Conservation (phyloP, 2,329 filamentous ascomycete genomes). For the Botrytis fragariae region DNA sequence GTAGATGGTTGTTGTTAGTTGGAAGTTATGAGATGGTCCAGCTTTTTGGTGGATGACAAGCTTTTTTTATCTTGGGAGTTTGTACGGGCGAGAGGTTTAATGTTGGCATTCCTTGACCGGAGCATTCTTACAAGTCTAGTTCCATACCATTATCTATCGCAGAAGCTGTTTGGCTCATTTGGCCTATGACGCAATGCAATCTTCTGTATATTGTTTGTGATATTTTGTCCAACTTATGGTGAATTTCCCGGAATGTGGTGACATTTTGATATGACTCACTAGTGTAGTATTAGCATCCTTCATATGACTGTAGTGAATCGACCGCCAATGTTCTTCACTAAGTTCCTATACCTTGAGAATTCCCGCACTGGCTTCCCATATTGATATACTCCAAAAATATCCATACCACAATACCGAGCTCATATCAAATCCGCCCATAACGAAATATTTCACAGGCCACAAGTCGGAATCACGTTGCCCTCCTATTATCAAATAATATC, state of each 20-base stretch:
- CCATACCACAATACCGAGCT: too few species aligned
- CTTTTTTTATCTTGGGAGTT: background rate
- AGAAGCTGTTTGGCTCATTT: background rate
- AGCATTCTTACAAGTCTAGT: background rate
- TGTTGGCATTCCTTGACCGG: background rate
- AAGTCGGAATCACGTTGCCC: too few species aligned
- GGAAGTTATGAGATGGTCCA: background rate
- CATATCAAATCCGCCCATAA: background rate
- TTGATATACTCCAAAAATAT: background rate
- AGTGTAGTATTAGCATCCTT: background rate
- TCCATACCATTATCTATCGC: background rate
- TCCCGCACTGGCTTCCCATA: background rate
- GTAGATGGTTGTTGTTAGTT: background rate
- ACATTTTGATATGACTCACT: background rate
- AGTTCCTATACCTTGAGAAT: background rate
- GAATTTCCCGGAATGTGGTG: background rate
- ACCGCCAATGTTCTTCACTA: rapidly evolving
- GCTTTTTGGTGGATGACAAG: background rate
- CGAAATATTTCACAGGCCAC: background rate
- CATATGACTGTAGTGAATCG: background rate
- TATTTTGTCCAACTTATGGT: background rate
- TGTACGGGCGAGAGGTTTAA: too few species aligned
- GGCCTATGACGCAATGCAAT: background rate
- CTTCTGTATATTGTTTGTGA: background rate
- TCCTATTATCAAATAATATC: background rate